These are phyloP conservation scores for Eucalyptus marginata DNA, from an alignment of 345 rosid species.

Conservation along the genomic window DNA sequence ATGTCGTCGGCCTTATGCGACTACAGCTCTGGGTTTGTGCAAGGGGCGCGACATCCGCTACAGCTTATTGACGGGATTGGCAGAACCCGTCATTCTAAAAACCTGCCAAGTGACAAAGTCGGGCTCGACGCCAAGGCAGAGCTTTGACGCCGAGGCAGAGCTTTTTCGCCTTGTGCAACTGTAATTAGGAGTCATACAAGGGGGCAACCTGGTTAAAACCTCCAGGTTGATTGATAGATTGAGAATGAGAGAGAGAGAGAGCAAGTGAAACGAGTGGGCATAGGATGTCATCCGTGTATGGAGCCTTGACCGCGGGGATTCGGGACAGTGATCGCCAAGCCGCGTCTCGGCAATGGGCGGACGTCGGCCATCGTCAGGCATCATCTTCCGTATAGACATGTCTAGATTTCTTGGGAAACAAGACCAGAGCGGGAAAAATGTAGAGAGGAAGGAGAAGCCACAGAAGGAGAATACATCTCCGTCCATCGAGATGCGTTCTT, in stretches of 20 bases:
- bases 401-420: rapidly evolving
- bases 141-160: not conserved
- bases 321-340: not conserved
- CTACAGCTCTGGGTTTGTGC: not conserved
- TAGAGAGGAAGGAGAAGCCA: not conserved
- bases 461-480: not conserved
- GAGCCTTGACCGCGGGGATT: not conserved
- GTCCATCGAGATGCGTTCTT: not conserved
- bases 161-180: not conserved
- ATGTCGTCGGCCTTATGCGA: not conserved
- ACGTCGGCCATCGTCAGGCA: not conserved
- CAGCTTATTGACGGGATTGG: not conserved
- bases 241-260: not conserved
- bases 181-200: not conserved
- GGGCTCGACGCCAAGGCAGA: rapidly evolving
- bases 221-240: not conserved
- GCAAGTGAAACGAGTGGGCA: not conserved
- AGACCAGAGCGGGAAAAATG: not conserved
- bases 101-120: not conserved
- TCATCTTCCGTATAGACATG: not conserved
- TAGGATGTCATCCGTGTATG: not conserved
- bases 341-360: not conserved
- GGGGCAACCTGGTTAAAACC: not conserved
- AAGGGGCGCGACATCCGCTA: not conserved
- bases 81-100: not conserved